These are phyloP conservation scores for Mucor indicus DNA, from an alignment of 371 early-diverging fungal genomes.

Conservation along the genomic window DNA sequence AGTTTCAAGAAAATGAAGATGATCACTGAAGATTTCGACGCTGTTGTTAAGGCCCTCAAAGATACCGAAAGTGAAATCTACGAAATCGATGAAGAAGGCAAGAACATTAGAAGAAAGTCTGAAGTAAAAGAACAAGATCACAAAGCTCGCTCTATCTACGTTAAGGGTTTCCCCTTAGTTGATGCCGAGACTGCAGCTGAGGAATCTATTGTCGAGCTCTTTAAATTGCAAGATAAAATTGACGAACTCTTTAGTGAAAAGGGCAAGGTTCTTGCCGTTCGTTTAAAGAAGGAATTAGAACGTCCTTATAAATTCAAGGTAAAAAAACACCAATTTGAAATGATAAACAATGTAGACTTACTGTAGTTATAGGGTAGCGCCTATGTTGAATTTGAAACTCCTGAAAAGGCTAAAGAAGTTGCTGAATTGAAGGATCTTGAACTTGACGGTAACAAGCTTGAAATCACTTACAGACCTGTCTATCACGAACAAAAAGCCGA, in stretches of 20 bases:
- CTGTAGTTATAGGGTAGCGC: constrained; percentile 46
- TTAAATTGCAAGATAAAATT: constrained; percentile 55
- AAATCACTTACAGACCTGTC: constrained; percentile 26
- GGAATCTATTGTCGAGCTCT: constrained; percentile 32
- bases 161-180: constrained; percentile 58
- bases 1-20: constrained; percentile 71
- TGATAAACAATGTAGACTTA: background rate
- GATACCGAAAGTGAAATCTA: constrained; percentile 46
- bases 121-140: constrained; percentile 42
- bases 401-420: constrained; percentile 53
- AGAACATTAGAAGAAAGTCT: constrained; percentile 62
- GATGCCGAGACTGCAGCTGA: constrained; percentile 28
- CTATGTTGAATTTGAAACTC: constrained; percentile 59
- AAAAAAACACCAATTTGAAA: background rate
- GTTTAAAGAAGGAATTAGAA: constrained; percentile 59
- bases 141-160: constrained; percentile 55
- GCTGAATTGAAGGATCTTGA: constrained; percentile 39
- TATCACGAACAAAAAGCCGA: constrained; percentile 21
- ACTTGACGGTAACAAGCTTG: constrained; percentile 54
- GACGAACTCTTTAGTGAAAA: constrained; percentile 51
- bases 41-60: constrained; percentile 57
- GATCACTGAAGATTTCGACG: constrained; percentile 46
- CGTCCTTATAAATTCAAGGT: constrained; percentile 45
- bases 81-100: constrained; percentile 58
- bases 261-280: constrained; percentile 55